Percentiles rank a stretch among this genome's conserved stretches.
Evolutionary conservation across 148 eudicot genomes (phyloP).

Genomic region (Rheum nobile): DNA sequence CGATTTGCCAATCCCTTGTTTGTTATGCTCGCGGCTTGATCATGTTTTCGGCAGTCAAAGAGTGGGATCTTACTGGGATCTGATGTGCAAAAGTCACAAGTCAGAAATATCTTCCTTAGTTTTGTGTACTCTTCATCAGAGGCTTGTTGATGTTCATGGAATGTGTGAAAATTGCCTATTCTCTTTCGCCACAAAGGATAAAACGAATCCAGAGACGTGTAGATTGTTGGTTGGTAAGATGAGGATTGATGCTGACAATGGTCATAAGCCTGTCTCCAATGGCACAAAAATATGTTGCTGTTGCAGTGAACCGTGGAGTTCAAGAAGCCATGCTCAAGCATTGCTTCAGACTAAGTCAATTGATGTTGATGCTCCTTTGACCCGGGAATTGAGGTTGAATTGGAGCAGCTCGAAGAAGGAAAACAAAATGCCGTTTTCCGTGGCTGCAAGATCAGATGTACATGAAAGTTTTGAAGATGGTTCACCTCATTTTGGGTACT

Average conservation of each 20-base stretch:
- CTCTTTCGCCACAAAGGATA: conserved; percentile 75
- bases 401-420: conserved; percentile 18
- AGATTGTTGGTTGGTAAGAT: conserved; percentile 66
- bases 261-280: conserved; percentile 17
- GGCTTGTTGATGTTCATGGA: conserved; percentile 68
- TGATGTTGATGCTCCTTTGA: conserved; percentile 19
- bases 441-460: conserved; percentile 10
- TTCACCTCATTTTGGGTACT: conserved; percentile 36
- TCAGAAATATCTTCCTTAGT: conserved; percentile 63
- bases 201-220: conserved; percentile 64
- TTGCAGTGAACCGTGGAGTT: conserved; percentile 49
- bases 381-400: conserved; percentile 19
- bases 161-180: conserved; percentile 84
- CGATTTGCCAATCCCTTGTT: conserved; percentile 68
- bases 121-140: conserved; percentile 56
- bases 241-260: conserved; percentile 38
- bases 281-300: conserved; percentile 46
- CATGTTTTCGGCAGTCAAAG: conserved; percentile 50
- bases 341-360: conserved; percentile 28
- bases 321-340: conserved; percentile 26
- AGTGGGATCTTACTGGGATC: conserved; percentile 54
- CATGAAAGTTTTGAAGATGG: conserved; percentile 22
- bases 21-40: conserved; percentile 90
- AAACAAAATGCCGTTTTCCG: conserved; percentile 14
- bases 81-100: conserved; percentile 68